Evolutionary conservation across 371 early-diverging fungal genomes (phyloP).

Genomic region (Mortierella sp.): DNA sequence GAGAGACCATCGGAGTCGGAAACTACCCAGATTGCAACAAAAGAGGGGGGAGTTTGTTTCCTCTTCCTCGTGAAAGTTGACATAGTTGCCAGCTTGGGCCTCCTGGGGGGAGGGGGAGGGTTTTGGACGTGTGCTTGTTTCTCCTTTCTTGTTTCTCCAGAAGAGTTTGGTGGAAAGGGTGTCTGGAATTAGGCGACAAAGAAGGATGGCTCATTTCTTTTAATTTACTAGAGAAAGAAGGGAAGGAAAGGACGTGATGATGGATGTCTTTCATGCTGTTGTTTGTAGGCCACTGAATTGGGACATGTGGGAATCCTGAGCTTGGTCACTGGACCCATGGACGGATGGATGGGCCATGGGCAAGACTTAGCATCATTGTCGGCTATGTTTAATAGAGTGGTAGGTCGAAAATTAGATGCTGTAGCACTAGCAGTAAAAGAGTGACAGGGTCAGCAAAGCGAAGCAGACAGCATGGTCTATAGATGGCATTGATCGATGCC

Average conservation of each 20-base stretch:
- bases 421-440: not conserved
- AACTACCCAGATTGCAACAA: not conserved
- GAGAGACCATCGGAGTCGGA: not conserved
- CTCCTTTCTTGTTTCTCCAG: not conserved
- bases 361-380: not conserved
- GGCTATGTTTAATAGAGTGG: too few relatives aligned
- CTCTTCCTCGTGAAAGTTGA: not conserved
- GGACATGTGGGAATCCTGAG: conserved; percentile 8
- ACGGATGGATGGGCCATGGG: not conserved
- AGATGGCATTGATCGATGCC: too few relatives aligned
- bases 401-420: not conserved
- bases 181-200: not conserved
- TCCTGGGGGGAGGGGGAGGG: not conserved
- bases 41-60: not conserved
- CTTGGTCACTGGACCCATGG: conserved; percentile 4
- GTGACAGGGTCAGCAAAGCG: not conserved
- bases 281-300: not conserved
- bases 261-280: not conserved
- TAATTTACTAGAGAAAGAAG: not conserved
- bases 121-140: not conserved
- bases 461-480: not conserved
- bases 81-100: not conserved
- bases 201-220: not conserved
- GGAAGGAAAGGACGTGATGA: not conserved
- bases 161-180: not conserved